Evolutionary conservation across 1,139 yeast species (phyloP), one percentile per base, ranked within the genome.

Genomic region (Zygosaccharomyces sapae): DNA sequence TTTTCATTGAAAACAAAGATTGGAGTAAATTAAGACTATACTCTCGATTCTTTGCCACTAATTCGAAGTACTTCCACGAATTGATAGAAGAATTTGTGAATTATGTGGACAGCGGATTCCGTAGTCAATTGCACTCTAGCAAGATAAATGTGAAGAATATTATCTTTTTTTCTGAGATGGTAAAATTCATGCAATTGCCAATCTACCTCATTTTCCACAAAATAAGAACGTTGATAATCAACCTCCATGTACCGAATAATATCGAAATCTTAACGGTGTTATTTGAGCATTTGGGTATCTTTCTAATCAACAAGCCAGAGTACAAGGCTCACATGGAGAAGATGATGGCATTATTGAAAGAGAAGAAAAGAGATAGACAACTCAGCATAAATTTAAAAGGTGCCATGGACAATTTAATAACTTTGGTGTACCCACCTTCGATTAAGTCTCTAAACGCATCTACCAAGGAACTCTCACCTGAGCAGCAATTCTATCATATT

Each of bases 161-260:
- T 35, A 71, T 75, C 33, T 83, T 84, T 53, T 82, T 86, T 54
- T 72, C 81, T 44, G 97, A 90, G 59, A 70, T 89, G 69, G 77
- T 84, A 41, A 87, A 86, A 61, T 90, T 89, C 64, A 80, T 78
- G 54, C 65, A 88, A 55, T 72, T 89, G n/a, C 94, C 95, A 0
- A 70, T 73, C 18, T 84, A 79, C 64, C 73, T 83, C 46, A 73
- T 83, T 4, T 85, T 88, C 62, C 92, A 88, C 64, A 84, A 81
- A 60, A 76, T 85, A 46, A 72, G 85, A 52, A 68, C 73, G 1
- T 67, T 84, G 52, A 77, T 83, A 1, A 51, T 78, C 48, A 74
- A 76, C 49, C 65, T 85, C 45, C 69, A 74, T n/a, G 71, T 77
- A 0, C 72, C 71, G 38, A 77, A 77, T 54, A 84, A 83, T 57